Evolutionary conservation across 2,329 filamentous ascomycete species (phyloP).

Genomic region (Aspergillus oerlinghausenensis): DNA sequence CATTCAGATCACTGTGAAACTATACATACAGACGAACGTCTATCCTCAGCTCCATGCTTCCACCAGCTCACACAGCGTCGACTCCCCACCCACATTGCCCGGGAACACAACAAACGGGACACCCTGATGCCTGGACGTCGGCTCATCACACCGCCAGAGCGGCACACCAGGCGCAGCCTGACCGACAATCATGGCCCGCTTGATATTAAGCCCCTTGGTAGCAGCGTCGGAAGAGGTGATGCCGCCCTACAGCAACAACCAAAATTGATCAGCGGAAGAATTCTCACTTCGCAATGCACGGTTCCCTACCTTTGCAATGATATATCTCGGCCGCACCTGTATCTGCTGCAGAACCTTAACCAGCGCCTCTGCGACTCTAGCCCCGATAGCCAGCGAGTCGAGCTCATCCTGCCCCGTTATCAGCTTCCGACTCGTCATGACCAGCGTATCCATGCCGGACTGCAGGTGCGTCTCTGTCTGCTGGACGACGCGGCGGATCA

Average conservation of each 20-base stretch:
- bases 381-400: slow-evolving; percentile 52
- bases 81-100: slow-evolving; percentile 52
- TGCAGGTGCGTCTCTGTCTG: slow-evolving; percentile 40
- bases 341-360: slow-evolving; percentile 48
- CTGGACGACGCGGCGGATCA: slow-evolving; percentile 22
- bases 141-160: slow-evolving; percentile 55
- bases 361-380: slow-evolving; percentile 48
- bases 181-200: slow-evolving; percentile 51
- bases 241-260: slow-evolving; percentile 40
- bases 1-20: not conserved
- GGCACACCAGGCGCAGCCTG: slow-evolving; percentile 57
- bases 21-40: not conserved
- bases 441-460: slow-evolving; percentile 49
- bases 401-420: slow-evolving; percentile 48
- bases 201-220: slow-evolving; percentile 53
- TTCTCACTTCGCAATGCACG: slow-evolving; percentile 44
- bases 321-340: slow-evolving; percentile 49
- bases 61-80: slow-evolving; percentile 46
- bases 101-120: slow-evolving; percentile 57
- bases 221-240: slow-evolving; percentile 58
- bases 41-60: slow-evolving; percentile 30
- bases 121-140: slow-evolving; percentile 46
- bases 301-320: slow-evolving; percentile 49
- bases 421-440: slow-evolving; percentile 57
- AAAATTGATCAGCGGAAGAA: not conserved